Evolutionary conservation across 805 yeast genomes (phyloP).

Genomic region (Candida boidinii): DNA sequence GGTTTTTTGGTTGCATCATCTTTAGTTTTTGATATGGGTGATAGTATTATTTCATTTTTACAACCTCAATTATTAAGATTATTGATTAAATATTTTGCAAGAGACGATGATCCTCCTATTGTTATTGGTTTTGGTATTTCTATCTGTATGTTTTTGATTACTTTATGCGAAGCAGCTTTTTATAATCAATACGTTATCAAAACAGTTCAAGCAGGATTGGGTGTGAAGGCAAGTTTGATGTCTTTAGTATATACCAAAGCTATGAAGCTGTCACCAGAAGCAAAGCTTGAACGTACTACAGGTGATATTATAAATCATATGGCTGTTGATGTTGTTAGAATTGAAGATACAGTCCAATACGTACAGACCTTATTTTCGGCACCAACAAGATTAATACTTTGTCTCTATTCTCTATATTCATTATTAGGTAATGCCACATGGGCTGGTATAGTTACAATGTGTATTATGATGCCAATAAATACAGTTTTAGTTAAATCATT

Average conservation of each 20-base stretch:
- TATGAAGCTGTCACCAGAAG: constrained; percentile 55
- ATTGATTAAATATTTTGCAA: constrained; percentile 37
- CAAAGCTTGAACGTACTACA: constrained; percentile 50
- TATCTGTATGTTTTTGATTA: constrained; percentile 50
- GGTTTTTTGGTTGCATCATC: constrained; percentile 28
- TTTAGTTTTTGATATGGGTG: constrained; percentile 27
- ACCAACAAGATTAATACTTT: constrained; percentile 47
- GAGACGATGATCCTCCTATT: constrained; percentile 30
- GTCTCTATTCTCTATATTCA: constrained; percentile 44
- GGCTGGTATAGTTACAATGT: constrained; percentile 46
- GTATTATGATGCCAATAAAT: constrained; percentile 51
- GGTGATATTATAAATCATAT: constrained; percentile 77
- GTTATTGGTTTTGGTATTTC: constrained; percentile 59
- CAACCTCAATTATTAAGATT: constrained; percentile 51
- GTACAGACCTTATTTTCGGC: constrained; percentile 49
- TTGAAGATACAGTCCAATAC: constrained; percentile 50
- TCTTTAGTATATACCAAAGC: constrained; percentile 67
- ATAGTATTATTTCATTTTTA: constrained; percentile 30
- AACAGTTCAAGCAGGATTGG: constrained; percentile 54
- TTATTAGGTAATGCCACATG: constrained; percentile 51
- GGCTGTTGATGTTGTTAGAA: constrained; percentile 64
- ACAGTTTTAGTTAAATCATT: constrained; percentile 35
- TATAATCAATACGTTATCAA: constrained; percentile 61
- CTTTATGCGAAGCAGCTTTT: constrained; percentile 51
- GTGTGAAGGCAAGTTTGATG: constrained; percentile 56